Conservation (phyloP, 2,329 filamentous ascomycete species). For the Pseudocercospora pini-densiflorae region DNA sequence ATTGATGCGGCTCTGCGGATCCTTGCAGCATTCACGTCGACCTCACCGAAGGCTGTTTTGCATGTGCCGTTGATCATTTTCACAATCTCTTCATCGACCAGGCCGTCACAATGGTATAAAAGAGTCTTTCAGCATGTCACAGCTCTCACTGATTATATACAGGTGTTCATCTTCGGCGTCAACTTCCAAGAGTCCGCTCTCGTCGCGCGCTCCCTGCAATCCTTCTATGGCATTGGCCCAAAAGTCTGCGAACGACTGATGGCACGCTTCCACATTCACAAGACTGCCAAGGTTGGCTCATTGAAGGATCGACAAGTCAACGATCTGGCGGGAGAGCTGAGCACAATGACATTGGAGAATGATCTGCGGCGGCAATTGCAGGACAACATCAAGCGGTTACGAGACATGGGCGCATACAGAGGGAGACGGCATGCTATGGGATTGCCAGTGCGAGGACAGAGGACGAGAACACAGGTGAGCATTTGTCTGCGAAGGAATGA, state of each 20-base stretch:
- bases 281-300: constrained; percentile 75
- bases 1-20: constrained; percentile 15
- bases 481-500: neutral
- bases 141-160: neutral
- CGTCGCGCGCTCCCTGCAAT: constrained; percentile 71
- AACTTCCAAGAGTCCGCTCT: constrained; percentile 84
- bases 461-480: constrained; percentile 74
- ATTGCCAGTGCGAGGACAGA: constrained; percentile 88
- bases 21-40: constrained; percentile 5
- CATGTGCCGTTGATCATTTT: neutral
- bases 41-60: neutral
- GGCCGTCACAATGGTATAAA: constrained; percentile 22
- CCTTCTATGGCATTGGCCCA: constrained; percentile 84
- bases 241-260: constrained; percentile 74
- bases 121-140: neutral
- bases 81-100: neutral
- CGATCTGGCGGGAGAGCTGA: constrained; percentile 81
- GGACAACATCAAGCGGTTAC: constrained; percentile 84
- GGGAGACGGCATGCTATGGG: constrained; percentile 92
- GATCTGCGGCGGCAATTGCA: constrained; percentile 77
- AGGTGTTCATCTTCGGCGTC: constrained; percentile 75
- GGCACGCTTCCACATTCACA: constrained; percentile 87
- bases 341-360: constrained; percentile 91
- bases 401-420: constrained; percentile 88
- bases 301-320: constrained; percentile 77